Conservation (phyloP, 179 eudicot genomes). For the Carnegiea gigantea region DNA sequence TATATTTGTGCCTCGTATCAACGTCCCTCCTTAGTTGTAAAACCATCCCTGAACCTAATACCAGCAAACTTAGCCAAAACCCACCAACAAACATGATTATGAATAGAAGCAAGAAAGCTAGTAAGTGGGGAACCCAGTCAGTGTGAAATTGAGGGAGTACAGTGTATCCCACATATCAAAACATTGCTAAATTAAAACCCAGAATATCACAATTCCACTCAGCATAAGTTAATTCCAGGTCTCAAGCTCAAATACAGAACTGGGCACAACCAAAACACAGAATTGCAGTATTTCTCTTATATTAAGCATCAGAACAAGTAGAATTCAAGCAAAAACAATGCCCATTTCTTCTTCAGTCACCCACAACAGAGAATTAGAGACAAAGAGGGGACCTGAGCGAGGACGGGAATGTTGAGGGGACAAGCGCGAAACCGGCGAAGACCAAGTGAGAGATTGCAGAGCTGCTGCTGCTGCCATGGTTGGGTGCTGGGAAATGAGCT, state of each 20-base stretch:
- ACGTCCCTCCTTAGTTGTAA: too few species aligned
- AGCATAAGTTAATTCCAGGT: background rate
- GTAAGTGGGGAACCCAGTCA: background rate
- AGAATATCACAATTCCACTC: background rate
- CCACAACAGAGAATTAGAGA: background rate
- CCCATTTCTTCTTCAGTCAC: background rate
- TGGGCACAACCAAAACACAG: background rate
- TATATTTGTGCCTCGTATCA: too few species aligned
- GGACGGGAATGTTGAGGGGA: constrained; percentile 36
- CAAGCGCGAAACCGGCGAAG: constrained; percentile 46
- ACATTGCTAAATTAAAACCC: too few species aligned
- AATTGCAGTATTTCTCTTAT: background rate
- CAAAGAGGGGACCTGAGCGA: constrained; percentile 37
- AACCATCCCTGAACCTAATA: too few species aligned
- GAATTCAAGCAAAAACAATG: background rate
- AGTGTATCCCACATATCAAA: too few species aligned
- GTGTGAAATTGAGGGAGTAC: background rate
- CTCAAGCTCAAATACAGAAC: background rate
- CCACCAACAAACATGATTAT: too few species aligned
- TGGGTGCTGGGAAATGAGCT: background rate
- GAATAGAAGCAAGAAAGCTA: background rate
- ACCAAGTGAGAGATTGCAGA: constrained; percentile 52
- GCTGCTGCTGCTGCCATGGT: constrained; percentile 27
- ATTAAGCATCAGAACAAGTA: background rate
- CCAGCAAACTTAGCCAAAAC: too few species aligned